Base-by-base conservation (phyloP, 1,139 yeast genomes). In the Geotrichum histeridarum region DNA sequence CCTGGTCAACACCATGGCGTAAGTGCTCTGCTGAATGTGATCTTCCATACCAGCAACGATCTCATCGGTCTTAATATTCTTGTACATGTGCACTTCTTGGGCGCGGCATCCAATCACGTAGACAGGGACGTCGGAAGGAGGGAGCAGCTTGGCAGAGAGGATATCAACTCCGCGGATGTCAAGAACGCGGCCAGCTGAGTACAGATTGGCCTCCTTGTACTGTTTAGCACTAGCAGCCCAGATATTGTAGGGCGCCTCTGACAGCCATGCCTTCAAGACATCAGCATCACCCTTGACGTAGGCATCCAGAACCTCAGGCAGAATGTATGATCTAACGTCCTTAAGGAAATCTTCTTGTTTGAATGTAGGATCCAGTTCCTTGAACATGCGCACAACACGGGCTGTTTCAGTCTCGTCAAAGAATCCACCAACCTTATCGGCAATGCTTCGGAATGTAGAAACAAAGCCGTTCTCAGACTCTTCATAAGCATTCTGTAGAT, bases 381-480 rank as follows among this genome's bases (percentile, higher is more conserved):
- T 86, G 74, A 94, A 89, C 69, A 86, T 83, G 62, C 86, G 84
- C 60, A 88, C 77, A 31, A 91, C 99, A 70, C 86, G 85, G 35
- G 96, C 98, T 61, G 89, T 84, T 73, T 94, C 99, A 44, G 98
- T 94, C 73, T 94, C 99, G 30, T 94, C 93, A 67, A 94, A 93
- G 65, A 89, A 81, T 4, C 95, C 90, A 51, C 95, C 85, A 54
- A 93, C 75, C 67, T 88, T 86, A 67, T 85, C 91, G 42, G 86
- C 69, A 41, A 94, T 74, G 17, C 94, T 86, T 74, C 99, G 83
- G 54, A 93, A 72, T 48, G 87, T 74, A 17, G 94, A 82, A 60
- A 94, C 81, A 64, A 94, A 76, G 6, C 97, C 97, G 70, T 94
- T 94, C 66, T 93, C 99, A 54, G 93, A 84, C 69, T 94, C 99